Evolutionary conservation across 345 rosid genomes (phyloP).

Genomic region (Salix viminalis): DNA sequence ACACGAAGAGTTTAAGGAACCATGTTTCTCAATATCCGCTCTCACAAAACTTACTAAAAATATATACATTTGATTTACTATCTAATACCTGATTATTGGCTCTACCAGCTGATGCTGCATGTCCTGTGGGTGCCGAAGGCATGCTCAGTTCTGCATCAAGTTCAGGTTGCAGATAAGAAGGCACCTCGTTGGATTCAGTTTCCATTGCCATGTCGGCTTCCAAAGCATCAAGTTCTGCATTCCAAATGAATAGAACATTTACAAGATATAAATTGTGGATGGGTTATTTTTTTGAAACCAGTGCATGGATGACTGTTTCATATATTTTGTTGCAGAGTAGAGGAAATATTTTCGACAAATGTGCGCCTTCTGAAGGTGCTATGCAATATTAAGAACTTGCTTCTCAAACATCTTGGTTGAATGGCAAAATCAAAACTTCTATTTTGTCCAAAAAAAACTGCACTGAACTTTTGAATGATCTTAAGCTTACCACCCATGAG

Average conservation of each 20-base stretch:
- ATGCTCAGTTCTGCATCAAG: conserved; percentile 65
- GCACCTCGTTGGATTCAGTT: conserved; percentile 76
- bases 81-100: conserved; percentile 55
- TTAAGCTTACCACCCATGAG: conserved; percentile 83
- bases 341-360: background rate
- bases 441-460: background rate
- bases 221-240: conserved; percentile 88
- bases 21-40: background rate
- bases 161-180: conserved; percentile 94
- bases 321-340: background rate
- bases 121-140: conserved; percentile 78
- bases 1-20: background rate
- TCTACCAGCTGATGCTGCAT: conserved; percentile 55
- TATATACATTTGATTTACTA: background rate
- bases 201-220: conserved; percentile 98
- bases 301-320: background rate
- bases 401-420: background rate
- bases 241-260: background rate
- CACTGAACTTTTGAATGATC: background rate
- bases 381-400: background rate
- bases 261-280: background rate
- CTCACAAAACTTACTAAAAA: background rate
- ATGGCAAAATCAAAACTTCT: background rate
- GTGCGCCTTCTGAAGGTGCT: background rate
- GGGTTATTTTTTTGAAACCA: background rate